phyloP scores from a whole-genome alignment of 805 yeast species.

The Ogataea neopini region DNA sequence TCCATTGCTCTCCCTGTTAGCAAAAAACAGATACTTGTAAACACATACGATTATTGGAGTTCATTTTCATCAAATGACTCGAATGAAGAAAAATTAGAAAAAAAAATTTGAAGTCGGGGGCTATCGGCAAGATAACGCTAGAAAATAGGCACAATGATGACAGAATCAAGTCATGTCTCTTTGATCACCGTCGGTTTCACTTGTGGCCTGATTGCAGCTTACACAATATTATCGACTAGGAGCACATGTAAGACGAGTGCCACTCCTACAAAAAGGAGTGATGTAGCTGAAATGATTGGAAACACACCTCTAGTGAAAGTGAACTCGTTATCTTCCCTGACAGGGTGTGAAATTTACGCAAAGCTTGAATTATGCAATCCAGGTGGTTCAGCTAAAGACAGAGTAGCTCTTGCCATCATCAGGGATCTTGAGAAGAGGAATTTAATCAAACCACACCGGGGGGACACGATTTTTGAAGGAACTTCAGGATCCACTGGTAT shows the following conservation, averaged over 20 bases:
- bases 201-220: not conserved
- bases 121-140: not conserved
- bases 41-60: too few relatives aligned
- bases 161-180: not conserved
- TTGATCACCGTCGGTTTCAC: not conserved
- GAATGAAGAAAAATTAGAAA: too few relatives aligned
- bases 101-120: too few relatives aligned
- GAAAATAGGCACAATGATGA: not conserved
- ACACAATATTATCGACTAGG: not conserved
- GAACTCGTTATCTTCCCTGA: constrained; percentile 63
- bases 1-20: not conserved
- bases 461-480: constrained; percentile 87
- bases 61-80: too few relatives aligned
- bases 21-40: too few relatives aligned
- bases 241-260: not conserved
- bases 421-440: constrained; percentile 65
- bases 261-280: constrained; percentile 19
- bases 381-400: constrained; percentile 93
- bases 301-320: constrained; percentile 83
- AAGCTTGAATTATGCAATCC: constrained; percentile 86
- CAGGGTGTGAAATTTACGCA: constrained; percentile 85
- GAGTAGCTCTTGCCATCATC: constrained; percentile 87
- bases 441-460: constrained; percentile 53
- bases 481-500: constrained; percentile 98
- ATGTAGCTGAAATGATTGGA: constrained; percentile 67